These are phyloP conservation scores for Vitis labrusca DNA, from an alignment of 164 flowering plant genomes.

Conservation along the genomic window DNA sequence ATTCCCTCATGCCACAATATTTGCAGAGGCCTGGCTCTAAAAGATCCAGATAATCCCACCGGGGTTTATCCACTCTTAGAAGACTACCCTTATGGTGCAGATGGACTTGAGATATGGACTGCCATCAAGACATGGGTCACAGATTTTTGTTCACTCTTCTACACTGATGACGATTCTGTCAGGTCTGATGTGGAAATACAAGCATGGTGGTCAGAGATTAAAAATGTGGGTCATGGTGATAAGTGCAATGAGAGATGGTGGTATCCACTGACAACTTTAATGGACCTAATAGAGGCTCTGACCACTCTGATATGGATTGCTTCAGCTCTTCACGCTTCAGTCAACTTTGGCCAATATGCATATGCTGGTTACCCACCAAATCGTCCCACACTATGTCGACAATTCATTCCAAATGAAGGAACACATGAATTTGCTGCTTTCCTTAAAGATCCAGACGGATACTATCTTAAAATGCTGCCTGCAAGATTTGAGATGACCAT, in stretches of 20 bases:
- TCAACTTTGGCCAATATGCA: constrained; percentile 63
- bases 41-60: constrained; percentile 28
- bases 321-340: constrained; percentile 64
- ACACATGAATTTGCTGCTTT: constrained; percentile 49
- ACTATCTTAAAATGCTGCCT: constrained; percentile 42
- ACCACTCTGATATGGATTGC: constrained; percentile 73
- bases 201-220: constrained; percentile 66
- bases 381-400: constrained; percentile 49
- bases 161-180: constrained; percentile 34
- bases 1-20: background rate
- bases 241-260: constrained; percentile 49
- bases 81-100: constrained; percentile 71
- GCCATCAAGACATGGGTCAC: constrained; percentile 61
- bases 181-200: constrained; percentile 49
- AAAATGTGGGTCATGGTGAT: constrained; percentile 65
- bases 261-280: constrained; percentile 34
- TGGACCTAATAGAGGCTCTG: constrained; percentile 33
- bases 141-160: constrained; percentile 51
- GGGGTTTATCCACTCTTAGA: constrained; percentile 45
- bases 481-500: constrained; percentile 21
- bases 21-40: constrained; percentile 49
- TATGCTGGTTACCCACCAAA: constrained; percentile 58
- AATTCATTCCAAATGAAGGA: constrained; percentile 50
- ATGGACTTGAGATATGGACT: constrained; percentile 66
- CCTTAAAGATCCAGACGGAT: constrained; percentile 46